Evolutionary conservation across 306 rosid genomes (phyloP), one percentile per base, ranked within the genome.

Genomic region (Gastrolobium villosum): DNA sequence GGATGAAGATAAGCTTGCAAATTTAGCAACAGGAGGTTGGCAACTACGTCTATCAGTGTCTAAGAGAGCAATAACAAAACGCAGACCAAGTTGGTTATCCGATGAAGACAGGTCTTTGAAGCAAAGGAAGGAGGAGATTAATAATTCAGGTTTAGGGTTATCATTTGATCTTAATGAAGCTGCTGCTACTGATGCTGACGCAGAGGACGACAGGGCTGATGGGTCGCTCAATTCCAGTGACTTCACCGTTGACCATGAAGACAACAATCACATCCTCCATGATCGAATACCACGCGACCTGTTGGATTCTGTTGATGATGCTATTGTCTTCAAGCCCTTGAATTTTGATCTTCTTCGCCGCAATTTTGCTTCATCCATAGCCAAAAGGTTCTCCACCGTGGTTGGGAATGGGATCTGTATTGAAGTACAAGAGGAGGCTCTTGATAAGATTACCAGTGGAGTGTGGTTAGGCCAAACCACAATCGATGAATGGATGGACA

Each of bases 211-310:
- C 65, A 86, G 87, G 28, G 84, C 89, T 52, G 97, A 95, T 40
- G 97, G 98, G 1, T 96, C 98, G n/a, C 84, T 68, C 60, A 93
- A 90, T 86, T 96, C 98, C 40, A 96, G 99, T 55, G 99, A 93
- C 71, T 86, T 93, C 59, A 93, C 99, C 2, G 76, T 86, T 5
- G 99, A 93, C 15, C 94, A 88, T 35, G 97, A 91, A 70, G 84
- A 77, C 61, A 93, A 92, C 63, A 88, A 75, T 80, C 86, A 72
- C 26, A 20, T 20, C 26, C 26, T 20, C 26, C 26, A 1, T 20
- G 26, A 20, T 20, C 26, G 26, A 7, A 59, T 84, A 65, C 87
- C 93, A 2, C 76, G 82, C 1, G 94, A 93, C 56, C 85, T 96
- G 45, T 79, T 90, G 52, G 94, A 91, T 10, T 77, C 78, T 0